Evolutionary conservation across 108 stramenopile species (phyloP).

Genomic region (Cafeteria roenbergensis): DNA sequence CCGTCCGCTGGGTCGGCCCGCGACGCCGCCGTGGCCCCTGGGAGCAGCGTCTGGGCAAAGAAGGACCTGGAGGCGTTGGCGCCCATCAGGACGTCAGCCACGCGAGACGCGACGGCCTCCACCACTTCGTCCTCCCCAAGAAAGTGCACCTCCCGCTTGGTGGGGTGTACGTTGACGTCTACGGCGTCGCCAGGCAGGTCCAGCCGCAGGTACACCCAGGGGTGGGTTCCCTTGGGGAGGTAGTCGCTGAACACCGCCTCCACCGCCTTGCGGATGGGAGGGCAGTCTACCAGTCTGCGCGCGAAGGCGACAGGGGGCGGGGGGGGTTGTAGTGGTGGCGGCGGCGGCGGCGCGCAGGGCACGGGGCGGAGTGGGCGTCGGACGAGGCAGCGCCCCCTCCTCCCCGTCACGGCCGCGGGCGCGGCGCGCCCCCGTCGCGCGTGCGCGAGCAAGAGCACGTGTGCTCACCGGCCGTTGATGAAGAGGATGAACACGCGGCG

Average conservation of each 20-base stretch:
- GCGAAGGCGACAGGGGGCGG: neutral
- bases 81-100: conserved; percentile 21
- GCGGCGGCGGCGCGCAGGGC: too few relatives aligned
- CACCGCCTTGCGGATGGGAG: conserved; percentile 55
- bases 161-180: conserved; percentile 97
- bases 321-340: conserved; percentile 9
- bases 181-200: conserved; percentile 66
- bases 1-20: conserved; percentile 7
- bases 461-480: conserved; percentile 86
- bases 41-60: conserved; percentile 38
- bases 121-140: conserved; percentile 62
- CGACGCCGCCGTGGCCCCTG: conserved; percentile 16
- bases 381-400: too few relatives aligned
- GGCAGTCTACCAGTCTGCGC: conserved; percentile 60
- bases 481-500: conserved; percentile 64
- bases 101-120: conserved; percentile 10
- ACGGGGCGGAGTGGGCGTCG: too few relatives aligned
- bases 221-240: conserved; percentile 58
- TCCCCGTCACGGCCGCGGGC: too few relatives aligned
- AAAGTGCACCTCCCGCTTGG: conserved; percentile 85
- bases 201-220: conserved; percentile 70
- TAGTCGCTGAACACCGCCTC: conserved; percentile 64
- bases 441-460: too few relatives aligned
- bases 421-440: too few relatives aligned
- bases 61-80: conserved; percentile 42